phyloP scores from a whole-genome alignment of 345 rosid genomes.

The Cardamine chenopodiifolia region DNA sequence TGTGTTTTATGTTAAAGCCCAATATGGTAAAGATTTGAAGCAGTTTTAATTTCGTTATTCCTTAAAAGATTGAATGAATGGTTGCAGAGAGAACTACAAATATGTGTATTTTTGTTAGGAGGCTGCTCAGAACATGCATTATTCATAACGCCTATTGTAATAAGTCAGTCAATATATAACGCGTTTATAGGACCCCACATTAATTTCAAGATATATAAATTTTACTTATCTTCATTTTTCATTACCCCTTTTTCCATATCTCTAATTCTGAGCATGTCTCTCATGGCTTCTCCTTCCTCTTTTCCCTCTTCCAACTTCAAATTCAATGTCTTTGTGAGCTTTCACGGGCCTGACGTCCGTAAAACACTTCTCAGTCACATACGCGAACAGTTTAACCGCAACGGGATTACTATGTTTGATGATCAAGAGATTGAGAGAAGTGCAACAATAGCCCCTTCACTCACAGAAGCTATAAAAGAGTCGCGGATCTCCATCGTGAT shows the following conservation, averaged over 20 bases:
- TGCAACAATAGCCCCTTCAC: neutral
- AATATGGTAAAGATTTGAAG: too few species aligned
- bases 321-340: slow-evolving; percentile 5
- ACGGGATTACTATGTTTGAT: neutral
- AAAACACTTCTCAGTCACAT: slow-evolving; percentile 15
- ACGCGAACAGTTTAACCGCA: neutral
- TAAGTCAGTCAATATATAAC: too few species aligned
- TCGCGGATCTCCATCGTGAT: slow-evolving; percentile 5
- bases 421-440: slow-evolving; percentile 24
- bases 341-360: slow-evolving; percentile 18
- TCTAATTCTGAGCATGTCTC: neutral
- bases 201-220: neutral
- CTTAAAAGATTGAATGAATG: too few species aligned
- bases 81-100: too few species aligned
- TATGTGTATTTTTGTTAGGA: too few species aligned
- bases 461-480: neutral
- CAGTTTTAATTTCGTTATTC: too few species aligned
- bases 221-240: neutral
- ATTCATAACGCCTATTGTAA: too few species aligned
- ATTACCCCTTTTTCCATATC: neutral
- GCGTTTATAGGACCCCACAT: too few species aligned
- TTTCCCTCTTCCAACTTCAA: neutral
- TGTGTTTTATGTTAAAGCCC: too few species aligned
- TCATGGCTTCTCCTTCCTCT: slow-evolving; percentile 11
- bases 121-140: too few species aligned